Percentiles rank a stretch among this genome's conserved stretches.
Conservation (phyloP, 495 filamentous ascomycete species). For the Cladorrhinum samala region DNA sequence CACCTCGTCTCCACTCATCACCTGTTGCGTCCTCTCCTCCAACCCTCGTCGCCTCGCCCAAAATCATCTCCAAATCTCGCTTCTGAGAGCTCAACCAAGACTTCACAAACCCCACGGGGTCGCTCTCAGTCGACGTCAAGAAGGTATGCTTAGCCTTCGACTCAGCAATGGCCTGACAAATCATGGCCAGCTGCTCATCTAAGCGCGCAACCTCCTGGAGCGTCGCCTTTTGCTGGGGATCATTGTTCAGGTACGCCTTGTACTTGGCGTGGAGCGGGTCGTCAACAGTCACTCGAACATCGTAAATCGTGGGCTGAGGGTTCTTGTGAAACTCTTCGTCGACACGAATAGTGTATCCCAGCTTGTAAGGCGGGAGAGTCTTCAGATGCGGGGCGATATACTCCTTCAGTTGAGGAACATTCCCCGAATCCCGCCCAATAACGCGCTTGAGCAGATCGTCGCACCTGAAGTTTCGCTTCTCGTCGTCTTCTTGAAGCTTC, state of each 20-base stretch:
- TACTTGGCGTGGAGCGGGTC: conserved; percentile 71
- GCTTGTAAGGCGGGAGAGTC: conserved; percentile 72
- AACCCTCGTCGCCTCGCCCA: conserved; percentile 70
- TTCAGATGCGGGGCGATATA: conserved; percentile 66
- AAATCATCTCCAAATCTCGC: conserved; percentile 80
- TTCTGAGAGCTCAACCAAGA: conserved; percentile 85
- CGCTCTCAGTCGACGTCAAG: conserved; percentile 63
- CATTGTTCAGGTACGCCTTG: conserved; percentile 51
- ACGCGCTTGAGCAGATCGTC: conserved; percentile 67
- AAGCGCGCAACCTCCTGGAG: conserved; percentile 64
- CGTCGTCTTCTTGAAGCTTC: conserved; percentile 85
- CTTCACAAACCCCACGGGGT: conserved; percentile 74
- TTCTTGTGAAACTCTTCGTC: conserved; percentile 73
- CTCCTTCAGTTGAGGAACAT: conserved; percentile 84
- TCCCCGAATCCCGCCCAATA: conserved; percentile 69
- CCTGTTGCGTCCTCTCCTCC: conserved; percentile 54
- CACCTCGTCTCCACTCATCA: conserved; percentile 52
- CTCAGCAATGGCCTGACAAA: conserved; percentile 70
- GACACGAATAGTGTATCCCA: conserved; percentile 89
- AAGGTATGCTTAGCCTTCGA: conserved; percentile 84
- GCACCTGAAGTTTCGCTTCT: conserved; percentile 84
- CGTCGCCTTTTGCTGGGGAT: conserved; percentile 49
- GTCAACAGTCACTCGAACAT: conserved; percentile 77
- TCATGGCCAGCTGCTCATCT: conserved; percentile 77
- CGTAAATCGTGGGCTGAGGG: conserved; percentile 71